Percentiles rank a stretch among this genome's conserved stretches.
Evolutionary conservation across 2,329 filamentous ascomycete species (phyloP).

Genomic region (Hyphodiscus sp.): DNA sequence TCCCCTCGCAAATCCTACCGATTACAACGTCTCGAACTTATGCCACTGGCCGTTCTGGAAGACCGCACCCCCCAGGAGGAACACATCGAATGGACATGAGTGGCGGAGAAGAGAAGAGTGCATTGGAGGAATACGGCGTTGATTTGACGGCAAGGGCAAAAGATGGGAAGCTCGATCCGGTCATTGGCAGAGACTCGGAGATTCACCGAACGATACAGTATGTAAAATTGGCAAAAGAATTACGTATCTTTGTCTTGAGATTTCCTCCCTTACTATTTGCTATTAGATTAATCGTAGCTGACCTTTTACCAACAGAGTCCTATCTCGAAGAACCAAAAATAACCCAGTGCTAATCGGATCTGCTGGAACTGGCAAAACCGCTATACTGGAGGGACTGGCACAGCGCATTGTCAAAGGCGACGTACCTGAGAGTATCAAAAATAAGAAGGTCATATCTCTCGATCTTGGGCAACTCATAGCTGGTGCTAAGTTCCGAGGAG

Average conservation of each 20-base stretch:
- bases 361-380: slow-evolving; percentile 83
- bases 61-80: slow-evolving; percentile 82
- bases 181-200: slow-evolving; percentile 87
- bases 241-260: no score
- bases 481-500: slow-evolving; percentile 89
- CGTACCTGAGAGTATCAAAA: slow-evolving; percentile 91
- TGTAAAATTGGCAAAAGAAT: no score
- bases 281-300: no score
- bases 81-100: slow-evolving; percentile 92
- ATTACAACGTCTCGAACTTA: slow-evolving; percentile 44
- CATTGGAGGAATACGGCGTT: slow-evolving; percentile 84
- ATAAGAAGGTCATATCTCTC: slow-evolving; percentile 81
- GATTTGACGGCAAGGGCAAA: slow-evolving; percentile 81
- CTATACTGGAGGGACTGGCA: slow-evolving; percentile 83
- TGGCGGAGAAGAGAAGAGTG: slow-evolving; percentile 69
- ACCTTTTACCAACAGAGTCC: slow-evolving; percentile 38
- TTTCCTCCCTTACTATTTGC: no score
- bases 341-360: slow-evolving; percentile 82
- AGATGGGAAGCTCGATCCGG: slow-evolving; percentile 88
- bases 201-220: slow-evolving; percentile 86
- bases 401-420: slow-evolving; percentile 86
- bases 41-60: slow-evolving; percentile 47
- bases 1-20: slow-evolving; percentile 32
- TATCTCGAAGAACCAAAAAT: slow-evolving; percentile 91
- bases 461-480: slow-evolving; percentile 92